Evolutionary conservation across 2,329 filamentous ascomycete species (phyloP).

Genomic region (Metarhizium guizhouense): DNA sequence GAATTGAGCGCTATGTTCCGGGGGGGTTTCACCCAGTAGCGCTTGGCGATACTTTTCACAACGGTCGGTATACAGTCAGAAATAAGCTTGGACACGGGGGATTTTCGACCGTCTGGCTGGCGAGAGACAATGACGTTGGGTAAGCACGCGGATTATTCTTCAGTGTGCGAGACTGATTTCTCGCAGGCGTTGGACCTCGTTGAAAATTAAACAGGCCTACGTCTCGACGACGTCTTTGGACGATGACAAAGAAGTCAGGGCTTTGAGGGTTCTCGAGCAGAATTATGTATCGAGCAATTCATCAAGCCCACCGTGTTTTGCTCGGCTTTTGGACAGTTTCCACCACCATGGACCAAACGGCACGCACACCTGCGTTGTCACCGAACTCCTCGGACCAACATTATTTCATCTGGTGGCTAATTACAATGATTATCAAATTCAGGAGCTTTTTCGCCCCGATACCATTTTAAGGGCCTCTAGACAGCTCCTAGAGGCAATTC

Average conservation of each 20-base stretch:
- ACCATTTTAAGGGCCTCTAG: conserved; percentile 3
- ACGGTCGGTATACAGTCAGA: conserved; percentile 4
- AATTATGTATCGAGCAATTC: neutral
- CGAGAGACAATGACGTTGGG: neutral
- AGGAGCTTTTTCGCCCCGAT: conserved; percentile 2
- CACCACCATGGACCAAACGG: conserved; percentile 7
- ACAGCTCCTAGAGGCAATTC: conserved; percentile 6
- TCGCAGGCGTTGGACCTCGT: conserved; percentile 4
- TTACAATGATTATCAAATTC: neutral
- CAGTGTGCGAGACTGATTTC: neutral
- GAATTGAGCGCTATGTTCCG: neutral
- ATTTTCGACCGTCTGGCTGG: conserved; percentile 7
- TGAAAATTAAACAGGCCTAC: conserved; percentile 7
- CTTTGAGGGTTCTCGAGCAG: neutral
- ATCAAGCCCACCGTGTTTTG: neutral
- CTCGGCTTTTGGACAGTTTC: conserved; percentile 4
- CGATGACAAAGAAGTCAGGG: conserved; percentile 3
- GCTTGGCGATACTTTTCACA: conserved; percentile 3
- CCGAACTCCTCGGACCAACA: conserved; percentile 6
- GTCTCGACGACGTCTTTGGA: conserved; percentile 1
- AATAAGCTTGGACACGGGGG: conserved; percentile 4
- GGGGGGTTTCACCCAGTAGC: conserved; percentile 5
- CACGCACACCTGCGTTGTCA: conserved; percentile 8
- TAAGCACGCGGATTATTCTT: neutral
- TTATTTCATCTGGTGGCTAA: neutral